These are phyloP conservation scores for Lachnellula suecica DNA, from an alignment of 2,329 filamentous ascomycete species.

Conservation along the genomic window DNA sequence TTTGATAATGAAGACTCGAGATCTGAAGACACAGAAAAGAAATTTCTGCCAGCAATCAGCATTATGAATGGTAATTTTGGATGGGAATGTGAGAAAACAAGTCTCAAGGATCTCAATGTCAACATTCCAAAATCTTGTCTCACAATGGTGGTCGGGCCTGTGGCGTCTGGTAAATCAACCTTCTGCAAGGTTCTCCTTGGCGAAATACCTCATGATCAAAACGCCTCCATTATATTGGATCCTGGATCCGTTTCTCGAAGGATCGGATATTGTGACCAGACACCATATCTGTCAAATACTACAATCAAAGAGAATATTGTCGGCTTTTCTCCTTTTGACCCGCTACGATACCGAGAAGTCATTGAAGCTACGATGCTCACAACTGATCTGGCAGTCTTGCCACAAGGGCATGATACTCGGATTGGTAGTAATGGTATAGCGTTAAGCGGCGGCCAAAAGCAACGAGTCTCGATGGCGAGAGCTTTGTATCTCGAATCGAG, in stretches of 20 bases:
- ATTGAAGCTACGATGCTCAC: conserved; percentile 23
- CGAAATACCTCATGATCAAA: conserved; percentile 40
- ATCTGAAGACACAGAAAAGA: neutral
- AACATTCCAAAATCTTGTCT: neutral
- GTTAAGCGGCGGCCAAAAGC: conserved; percentile 18
- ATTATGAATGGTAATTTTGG: conserved; percentile 6
- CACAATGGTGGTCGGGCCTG: conserved; percentile 36
- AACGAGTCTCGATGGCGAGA: conserved; percentile 26
- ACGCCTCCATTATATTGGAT: neutral
- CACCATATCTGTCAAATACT: conserved; percentile 42
- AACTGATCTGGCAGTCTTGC: conserved; percentile 21
- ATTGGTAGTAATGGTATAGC: conserved; percentile 22
- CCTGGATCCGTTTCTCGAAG: neutral
- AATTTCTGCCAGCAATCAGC: neutral
- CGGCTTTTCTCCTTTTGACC: conserved; percentile 36
- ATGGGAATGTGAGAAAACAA: conserved; percentile 3
- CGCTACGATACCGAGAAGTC: conserved; percentile 33
- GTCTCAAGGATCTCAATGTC: conserved; percentile 1
- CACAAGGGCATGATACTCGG: conserved; percentile 24
- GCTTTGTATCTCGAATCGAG: conserved; percentile 15
- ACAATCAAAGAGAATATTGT: conserved; percentile 40
- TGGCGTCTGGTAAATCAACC: conserved; percentile 53
- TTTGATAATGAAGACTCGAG: neutral
- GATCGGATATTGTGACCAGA: conserved; percentile 43
- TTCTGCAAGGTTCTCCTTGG: conserved; percentile 45